phyloP scores from a whole-genome alignment of 768 basidiomycete genomes.

The Termitomyces sp. region DNA sequence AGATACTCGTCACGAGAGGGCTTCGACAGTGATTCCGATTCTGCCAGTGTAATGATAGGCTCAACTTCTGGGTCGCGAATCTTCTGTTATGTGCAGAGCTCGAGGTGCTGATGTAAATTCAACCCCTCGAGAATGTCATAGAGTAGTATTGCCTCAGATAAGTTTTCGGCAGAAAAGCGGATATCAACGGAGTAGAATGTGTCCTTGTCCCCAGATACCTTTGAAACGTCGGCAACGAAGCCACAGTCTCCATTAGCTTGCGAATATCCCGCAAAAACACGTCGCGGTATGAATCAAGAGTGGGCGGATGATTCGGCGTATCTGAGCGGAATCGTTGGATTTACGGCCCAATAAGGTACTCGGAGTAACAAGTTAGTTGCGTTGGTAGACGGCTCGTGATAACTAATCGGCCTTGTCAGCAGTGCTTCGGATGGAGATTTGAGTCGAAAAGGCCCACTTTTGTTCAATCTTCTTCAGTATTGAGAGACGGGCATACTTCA shows the following conservation, averaged over 20 bases:
- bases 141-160: background rate
- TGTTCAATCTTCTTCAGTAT: background rate
- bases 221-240: background rate
- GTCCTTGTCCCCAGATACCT: too few species aligned
- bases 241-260: conserved; percentile 10
- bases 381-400: background rate
- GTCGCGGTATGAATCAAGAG: background rate
- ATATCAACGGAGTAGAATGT: background rate
- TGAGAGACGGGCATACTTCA: background rate
- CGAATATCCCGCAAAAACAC: background rate
- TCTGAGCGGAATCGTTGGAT: background rate
- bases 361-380: background rate
- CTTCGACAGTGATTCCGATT: background rate
- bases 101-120: background rate
- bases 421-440: background rate
- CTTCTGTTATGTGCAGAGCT: background rate
- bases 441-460: background rate
- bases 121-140: background rate
- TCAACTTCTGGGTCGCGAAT: background rate
- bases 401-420: background rate
- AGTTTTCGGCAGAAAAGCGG: background rate
- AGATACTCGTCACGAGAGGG: background rate
- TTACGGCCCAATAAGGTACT: conserved; percentile 2
- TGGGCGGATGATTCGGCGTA: background rate
- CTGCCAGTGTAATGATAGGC: background rate